Conservation (phyloP, 2,329 filamentous ascomycete species). For the Phialophora chinensis region DNA sequence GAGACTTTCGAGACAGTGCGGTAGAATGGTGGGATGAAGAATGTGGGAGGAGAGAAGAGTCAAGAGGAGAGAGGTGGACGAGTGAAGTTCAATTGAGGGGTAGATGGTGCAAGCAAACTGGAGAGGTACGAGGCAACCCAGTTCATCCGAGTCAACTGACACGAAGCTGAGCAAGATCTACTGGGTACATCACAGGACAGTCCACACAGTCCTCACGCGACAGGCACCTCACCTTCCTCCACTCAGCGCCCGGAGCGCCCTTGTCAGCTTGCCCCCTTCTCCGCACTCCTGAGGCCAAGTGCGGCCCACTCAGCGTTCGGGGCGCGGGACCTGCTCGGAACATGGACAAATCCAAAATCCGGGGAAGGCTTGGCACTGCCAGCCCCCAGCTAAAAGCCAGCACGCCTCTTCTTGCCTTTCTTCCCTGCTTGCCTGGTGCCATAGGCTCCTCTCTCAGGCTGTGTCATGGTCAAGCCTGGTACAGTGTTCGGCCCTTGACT, state of each 20-base stretch:
- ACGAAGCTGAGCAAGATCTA: conserved; percentile 4
- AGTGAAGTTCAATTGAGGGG: conserved; percentile 33
- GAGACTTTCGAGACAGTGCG: conserved; percentile 11
- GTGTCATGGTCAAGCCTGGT: conserved; percentile 32
- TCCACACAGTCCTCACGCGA: conserved; percentile 31
- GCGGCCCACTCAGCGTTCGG: conserved; percentile 5
- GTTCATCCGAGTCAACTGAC: conserved; percentile 26
- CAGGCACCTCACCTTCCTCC: conserved; percentile 22
- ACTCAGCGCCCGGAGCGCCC: conserved; percentile 3
- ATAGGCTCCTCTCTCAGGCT: conserved; percentile 37
- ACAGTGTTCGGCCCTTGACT: conserved; percentile 17
- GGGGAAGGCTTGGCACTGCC: conserved; percentile 26
- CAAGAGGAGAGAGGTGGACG: conserved; percentile 23
- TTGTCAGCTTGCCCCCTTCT: conserved; percentile 20
- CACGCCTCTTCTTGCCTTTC: conserved; percentile 26
- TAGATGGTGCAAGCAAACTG: conserved; percentile 11
- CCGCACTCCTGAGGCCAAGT: conserved; percentile 25
- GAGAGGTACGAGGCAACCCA: conserved; percentile 17
- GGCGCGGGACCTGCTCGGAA: conserved; percentile 25
- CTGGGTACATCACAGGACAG: not conserved
- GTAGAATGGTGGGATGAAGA: conserved; percentile 19
- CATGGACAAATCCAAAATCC: conserved; percentile 32
- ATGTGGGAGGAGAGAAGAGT: conserved; percentile 25
- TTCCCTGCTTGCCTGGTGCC: conserved; percentile 25
- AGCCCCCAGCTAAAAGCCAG: conserved; percentile 32